These are phyloP conservation scores for Mallotus nudiflorus DNA, from an alignment of 345 rosid species.

Conservation along the genomic window DNA sequence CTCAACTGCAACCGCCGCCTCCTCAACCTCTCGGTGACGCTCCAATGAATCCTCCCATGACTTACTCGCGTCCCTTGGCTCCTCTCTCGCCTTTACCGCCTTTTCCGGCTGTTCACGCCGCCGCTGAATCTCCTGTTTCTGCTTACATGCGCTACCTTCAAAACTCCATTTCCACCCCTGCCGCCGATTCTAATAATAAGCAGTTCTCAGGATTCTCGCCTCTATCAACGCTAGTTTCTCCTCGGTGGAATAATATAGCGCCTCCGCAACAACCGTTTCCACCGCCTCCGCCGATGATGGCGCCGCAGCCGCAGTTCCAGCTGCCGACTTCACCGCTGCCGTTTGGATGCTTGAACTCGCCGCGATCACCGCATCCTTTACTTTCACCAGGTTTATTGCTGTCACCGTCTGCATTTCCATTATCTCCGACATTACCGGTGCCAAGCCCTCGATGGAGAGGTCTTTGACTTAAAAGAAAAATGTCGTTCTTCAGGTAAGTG, in stretches of 20 bases:
- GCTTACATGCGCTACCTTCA: slow-evolving; percentile 77
- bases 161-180: slow-evolving; percentile 34
- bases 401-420: slow-evolving; percentile 66
- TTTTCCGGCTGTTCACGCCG: slow-evolving; percentile 59
- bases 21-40: slow-evolving; percentile 10
- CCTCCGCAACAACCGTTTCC: slow-evolving; percentile 28
- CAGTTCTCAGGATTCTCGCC: slow-evolving; percentile 65
- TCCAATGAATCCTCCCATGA: not conserved
- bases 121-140: slow-evolving; percentile 74
- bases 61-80: slow-evolving; percentile 34
- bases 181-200: slow-evolving; percentile 49
- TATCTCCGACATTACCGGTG: slow-evolving; percentile 71
- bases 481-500: slow-evolving; percentile 4
- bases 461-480: slow-evolving; percentile 27
- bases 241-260: slow-evolving; percentile 52
- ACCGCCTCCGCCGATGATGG: slow-evolving; percentile 18
- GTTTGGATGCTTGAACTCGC: slow-evolving; percentile 82
- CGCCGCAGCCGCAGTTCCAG: slow-evolving; percentile 42
- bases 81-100: slow-evolving; percentile 75
- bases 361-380: slow-evolving; percentile 59
- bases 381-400: slow-evolving; percentile 63
- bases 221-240: slow-evolving; percentile 61
- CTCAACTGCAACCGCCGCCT: slow-evolving; percentile 22
- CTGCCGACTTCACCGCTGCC: slow-evolving; percentile 47
- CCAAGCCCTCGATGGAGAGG: slow-evolving; percentile 70